Evolutionary conservation across 768 basidiomycete species (phyloP), one percentile per base, ranked within the genome.

Genomic region (Amanita subjunquillea): DNA sequence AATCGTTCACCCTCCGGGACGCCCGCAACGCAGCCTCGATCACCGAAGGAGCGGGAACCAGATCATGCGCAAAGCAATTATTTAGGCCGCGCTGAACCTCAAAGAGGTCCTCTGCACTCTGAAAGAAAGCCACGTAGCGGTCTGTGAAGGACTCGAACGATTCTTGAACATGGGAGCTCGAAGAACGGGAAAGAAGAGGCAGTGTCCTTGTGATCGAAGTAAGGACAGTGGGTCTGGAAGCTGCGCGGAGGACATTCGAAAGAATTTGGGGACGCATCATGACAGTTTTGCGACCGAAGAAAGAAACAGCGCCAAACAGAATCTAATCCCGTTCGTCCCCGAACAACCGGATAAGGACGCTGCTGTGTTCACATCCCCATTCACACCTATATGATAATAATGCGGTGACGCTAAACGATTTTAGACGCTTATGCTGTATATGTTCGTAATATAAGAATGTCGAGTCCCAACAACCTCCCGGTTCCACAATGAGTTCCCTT

Each of bases 11-110:
- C 58, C 93, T 82, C 58, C 96, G 77, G 20, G 90, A 82, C 53
- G 93, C 92, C 50, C 83, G 81, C 56, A 94, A 72, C 25, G 91
- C 91, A 57, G 90, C 87, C 71, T 93, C 91, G 51, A 94, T 72
- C 60, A 95, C 90, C 51, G 74, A 66, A 25, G 90, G 79, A 1
- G 89, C 80, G 4, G 92, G 92, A 12, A 96, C 93, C 57, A 96
- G 81, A 69, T 99, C 96, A 69, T 98, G 95, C 2, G 96, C 91
- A 67, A 99, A 99, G 75, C 94, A 97, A 79, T 99, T 99, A 78
- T 99, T 98, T 62, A 99, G 76, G 37, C 96, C 96, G 48, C 96
- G 90, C 72, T 99, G 95, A 58, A 99, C 87, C 76, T 99, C 96
- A 65, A 99, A 99, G 54, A 97, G 79, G 72, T 99, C 96, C 64